Evolutionary conservation across 768 basidiomycete species (phyloP).

Genomic region (Pisolithus albus): DNA sequence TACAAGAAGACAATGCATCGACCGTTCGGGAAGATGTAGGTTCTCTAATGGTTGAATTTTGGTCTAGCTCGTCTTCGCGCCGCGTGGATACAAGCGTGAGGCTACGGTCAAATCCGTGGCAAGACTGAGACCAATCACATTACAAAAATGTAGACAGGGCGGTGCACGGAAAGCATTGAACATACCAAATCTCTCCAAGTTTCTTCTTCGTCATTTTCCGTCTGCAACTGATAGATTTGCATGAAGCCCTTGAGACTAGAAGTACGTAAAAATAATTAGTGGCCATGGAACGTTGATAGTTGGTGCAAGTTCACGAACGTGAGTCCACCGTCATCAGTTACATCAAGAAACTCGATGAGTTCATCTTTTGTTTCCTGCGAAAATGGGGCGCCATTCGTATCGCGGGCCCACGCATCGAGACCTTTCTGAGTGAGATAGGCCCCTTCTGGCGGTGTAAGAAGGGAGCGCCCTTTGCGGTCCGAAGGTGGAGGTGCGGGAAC

Average conservation of each 20-base stretch:
- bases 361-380: constrained; percentile 73
- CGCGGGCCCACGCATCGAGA: constrained; percentile 68
- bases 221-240: constrained; percentile 81
- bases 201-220: constrained; percentile 77
- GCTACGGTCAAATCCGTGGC: constrained; percentile 69
- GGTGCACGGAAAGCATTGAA: constrained; percentile 5
- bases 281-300: neutral
- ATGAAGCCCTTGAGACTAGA: constrained; percentile 70
- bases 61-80: constrained; percentile 41
- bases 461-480: constrained; percentile 15
- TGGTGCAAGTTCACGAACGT: constrained; percentile 46
- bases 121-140: constrained; percentile 38
- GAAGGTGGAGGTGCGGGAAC: constrained; percentile 31
- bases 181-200: constrained; percentile 77
- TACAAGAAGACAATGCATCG: constrained; percentile 12
- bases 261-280: neutral
- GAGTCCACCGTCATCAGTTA: constrained; percentile 60
- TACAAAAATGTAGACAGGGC: neutral
- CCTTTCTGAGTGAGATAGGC: constrained; percentile 56
- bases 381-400: constrained; percentile 81
- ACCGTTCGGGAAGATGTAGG: constrained; percentile 5
- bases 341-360: constrained; percentile 67
- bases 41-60: constrained; percentile 5
- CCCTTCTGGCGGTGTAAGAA: constrained; percentile 42
- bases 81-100: constrained; percentile 53